Evolutionary conservation across 2,329 filamentous ascomycete species (phyloP), one percentile per base, ranked within the genome.

Genomic region (Trichoderma sp.): DNA sequence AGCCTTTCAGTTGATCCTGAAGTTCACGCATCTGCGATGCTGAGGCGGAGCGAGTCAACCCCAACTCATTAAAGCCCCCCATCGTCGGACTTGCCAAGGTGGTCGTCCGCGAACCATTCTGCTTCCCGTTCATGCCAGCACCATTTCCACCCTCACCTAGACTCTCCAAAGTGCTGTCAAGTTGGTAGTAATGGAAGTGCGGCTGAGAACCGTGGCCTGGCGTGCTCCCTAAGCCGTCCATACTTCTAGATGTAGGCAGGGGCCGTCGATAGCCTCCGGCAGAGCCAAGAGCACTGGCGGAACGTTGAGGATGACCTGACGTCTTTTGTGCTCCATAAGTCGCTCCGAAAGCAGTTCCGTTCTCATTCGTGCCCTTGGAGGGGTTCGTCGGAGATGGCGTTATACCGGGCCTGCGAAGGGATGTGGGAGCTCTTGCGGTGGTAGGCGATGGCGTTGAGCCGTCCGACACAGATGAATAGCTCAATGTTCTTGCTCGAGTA

Each of bases 1-100:
- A 85, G 68, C 92, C 93, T 70, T 92, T 90, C 88, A 97, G 93
- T 79, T 97, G 94, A 74, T 94, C 91, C 73, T 93, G 93, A 57
- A 97, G 84, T 66, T 88, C 88, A 9, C 91, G 89, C 77, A 93
- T 89, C 77, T 93, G 91, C 15, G 91, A 87, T n/a, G 90, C 90
- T 1, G 93, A 95, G 15, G 90, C 86, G 3, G 92, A 91, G 20
- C 93, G 87, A 30, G 87, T 87, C 9, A 91, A 81, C 6, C 85
- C 85, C 57, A 84, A 82, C 11, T 85, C 84, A n/a, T 78, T 76
- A 43, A 77, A 82, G 1, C 80, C 76, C 65, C 85, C 82, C 63
- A 82, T 83, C 0, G 82, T 83, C 1, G 86, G 86, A 72, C 83
- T 88, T 6, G 84, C 80, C 59, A 84, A 81, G 17, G 76, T 77